Evolutionary conservation across 331 rosid species (phyloP).

Genomic region (Quercus lobata): DNA sequence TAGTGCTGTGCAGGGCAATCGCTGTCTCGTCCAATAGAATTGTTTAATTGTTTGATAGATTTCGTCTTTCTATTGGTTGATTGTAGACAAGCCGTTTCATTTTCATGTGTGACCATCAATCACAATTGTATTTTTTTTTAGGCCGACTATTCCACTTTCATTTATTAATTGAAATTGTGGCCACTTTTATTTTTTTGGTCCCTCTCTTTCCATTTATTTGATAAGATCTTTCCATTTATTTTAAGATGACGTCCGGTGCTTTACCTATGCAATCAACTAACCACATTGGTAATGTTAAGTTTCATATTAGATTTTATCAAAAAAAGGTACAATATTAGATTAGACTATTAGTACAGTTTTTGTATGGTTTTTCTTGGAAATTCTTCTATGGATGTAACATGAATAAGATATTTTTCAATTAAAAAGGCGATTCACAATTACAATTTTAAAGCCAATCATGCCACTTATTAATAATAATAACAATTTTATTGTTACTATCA

Average conservation of each 20-base stretch:
- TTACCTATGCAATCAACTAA: neutral
- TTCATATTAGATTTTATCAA: too few species aligned
- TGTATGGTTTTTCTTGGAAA: too few species aligned
- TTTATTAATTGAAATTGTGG: neutral
- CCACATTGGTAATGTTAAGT: too few species aligned
- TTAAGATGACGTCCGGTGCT: neutral
- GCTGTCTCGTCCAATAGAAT: neutral
- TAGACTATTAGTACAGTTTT: too few species aligned
- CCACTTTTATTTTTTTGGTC: conserved; percentile 2
- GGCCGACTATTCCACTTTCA: neutral
- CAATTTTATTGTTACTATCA: too few species aligned
- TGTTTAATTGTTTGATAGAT: neutral
- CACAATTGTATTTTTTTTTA: neutral
- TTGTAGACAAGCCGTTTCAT: neutral
- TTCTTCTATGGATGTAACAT: too few species aligned
- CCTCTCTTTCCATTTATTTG: neutral
- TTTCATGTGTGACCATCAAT: neutral
- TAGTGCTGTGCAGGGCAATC: neutral
- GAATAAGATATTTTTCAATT: too few species aligned
- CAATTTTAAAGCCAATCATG: too few species aligned
- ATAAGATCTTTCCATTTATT: neutral
- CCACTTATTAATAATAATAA: too few species aligned
- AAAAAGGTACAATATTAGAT: too few species aligned
- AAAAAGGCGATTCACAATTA: too few species aligned
- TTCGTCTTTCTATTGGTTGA: neutral